Evolutionary conservation across 2,329 filamentous ascomycete species (phyloP).

Genomic region (Phialocephala sp.): DNA sequence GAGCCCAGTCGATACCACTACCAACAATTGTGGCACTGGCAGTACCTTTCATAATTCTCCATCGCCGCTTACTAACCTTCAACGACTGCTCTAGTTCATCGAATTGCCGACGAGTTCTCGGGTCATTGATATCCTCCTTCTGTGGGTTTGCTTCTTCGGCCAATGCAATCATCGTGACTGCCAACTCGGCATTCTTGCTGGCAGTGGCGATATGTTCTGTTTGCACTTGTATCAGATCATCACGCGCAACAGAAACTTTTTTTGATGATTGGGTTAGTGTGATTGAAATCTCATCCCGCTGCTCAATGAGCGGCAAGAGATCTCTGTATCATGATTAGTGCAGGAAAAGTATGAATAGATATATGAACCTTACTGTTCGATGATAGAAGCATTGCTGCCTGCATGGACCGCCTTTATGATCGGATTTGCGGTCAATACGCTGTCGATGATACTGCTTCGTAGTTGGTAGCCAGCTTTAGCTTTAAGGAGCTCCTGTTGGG

Average conservation of each 20-base stretch:
- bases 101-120: constrained; percentile 60
- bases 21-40: constrained; percentile 80
- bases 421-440: constrained; percentile 74
- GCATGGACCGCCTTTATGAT: constrained; percentile 79
- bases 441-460: constrained; percentile 71
- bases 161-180: constrained; percentile 66
- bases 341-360: constrained; percentile 14
- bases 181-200: constrained; percentile 66
- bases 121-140: constrained; percentile 60
- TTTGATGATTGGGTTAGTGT: constrained; percentile 64
- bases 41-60: constrained; percentile 78
- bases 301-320: constrained; percentile 68
- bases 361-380: constrained; percentile 65
- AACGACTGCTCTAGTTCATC: constrained; percentile 62
- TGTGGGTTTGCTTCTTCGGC: constrained; percentile 60
- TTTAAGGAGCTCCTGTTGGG: constrained; percentile 69
- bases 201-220: constrained; percentile 62
- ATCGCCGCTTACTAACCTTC: constrained; percentile 67
- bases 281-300: constrained; percentile 71
- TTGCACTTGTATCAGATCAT: constrained; percentile 61
- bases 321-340: constrained; percentile 24
- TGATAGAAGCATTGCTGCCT: constrained; percentile 64
- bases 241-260: constrained; percentile 55
- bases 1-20: constrained; percentile 82
- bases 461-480: constrained; percentile 73